A percentile compares a stretch with the other conserved stretches of the same genome.
phyloP scores from a whole-genome alignment of 495 filamentous ascomycete species.

The Recurvomyces mirabilis region DNA sequence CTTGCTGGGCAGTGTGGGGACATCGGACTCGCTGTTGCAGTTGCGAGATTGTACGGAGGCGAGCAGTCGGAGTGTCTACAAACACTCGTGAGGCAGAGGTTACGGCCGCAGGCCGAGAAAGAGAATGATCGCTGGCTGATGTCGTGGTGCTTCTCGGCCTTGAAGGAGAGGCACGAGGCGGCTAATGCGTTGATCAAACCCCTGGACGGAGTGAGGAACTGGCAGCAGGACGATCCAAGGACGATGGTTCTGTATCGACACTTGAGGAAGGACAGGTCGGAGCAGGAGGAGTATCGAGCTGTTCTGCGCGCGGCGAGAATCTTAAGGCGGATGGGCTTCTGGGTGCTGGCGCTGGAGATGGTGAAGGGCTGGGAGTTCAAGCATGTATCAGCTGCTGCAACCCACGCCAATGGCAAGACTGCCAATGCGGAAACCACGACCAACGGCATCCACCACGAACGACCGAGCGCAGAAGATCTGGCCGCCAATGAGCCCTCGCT shows the following conservation, averaged over 20 bases:
- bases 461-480: too few relatives aligned
- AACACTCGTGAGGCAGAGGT: conserved; percentile 64
- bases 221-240: conserved; percentile 52
- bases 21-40: conserved; percentile 80
- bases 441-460: conserved; percentile 12
- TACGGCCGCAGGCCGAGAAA: conserved; percentile 63
- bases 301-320: conserved; percentile 77
- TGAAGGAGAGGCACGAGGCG: conserved; percentile 70
- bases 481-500: conserved; percentile 10
- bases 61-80: conserved; percentile 65
- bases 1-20: conserved; percentile 77
- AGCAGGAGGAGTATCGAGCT: conserved; percentile 87
- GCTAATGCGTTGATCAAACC: conserved; percentile 66
- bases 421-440: background rate
- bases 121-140: conserved; percentile 90
- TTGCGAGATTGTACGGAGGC: conserved; percentile 80
- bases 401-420: background rate
- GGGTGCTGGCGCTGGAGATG: conserved; percentile 78
- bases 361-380: conserved; percentile 73
- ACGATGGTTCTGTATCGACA: conserved; percentile 78
- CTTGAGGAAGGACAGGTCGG: conserved; percentile 42
- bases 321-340: conserved; percentile 92
- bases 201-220: conserved; percentile 19
- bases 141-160: conserved; percentile 93
- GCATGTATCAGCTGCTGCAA: background rate